A percentile compares a stretch with the other conserved stretches of the same genome.
phyloP scores from a whole-genome alignment of 306 rosid genomes.

The Aeschynomene evenia region DNA sequence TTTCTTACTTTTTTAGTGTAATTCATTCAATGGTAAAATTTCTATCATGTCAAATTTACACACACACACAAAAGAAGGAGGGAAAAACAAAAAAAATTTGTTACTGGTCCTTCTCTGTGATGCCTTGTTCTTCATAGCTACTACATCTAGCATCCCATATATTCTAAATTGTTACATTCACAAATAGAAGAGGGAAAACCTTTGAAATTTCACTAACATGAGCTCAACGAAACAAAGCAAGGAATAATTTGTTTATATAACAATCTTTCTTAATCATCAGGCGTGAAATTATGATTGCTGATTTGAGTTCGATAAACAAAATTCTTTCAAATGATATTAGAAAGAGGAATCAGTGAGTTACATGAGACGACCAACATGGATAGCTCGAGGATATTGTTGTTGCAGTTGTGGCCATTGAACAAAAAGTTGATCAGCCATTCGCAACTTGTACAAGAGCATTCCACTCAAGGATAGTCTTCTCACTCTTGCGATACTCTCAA shows the following conservation, averaged over 20 bases:
- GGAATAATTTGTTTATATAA: neutral
- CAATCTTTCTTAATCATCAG: neutral
- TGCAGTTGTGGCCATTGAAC: constrained; percentile 94
- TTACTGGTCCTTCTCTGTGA: neutral
- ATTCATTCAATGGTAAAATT: too few species aligned
- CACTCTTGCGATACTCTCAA: constrained; percentile 98
- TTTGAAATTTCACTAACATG: neutral
- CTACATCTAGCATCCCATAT: neutral
- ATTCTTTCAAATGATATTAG: neutral
- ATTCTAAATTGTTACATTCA: neutral
- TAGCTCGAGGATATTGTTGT: constrained; percentile 70
- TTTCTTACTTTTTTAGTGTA: too few species aligned
- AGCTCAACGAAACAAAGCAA: neutral
- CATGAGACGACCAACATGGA: constrained; percentile 89
- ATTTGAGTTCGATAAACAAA: neutral
- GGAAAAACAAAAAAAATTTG: too few species aligned
- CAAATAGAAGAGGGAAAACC: neutral
- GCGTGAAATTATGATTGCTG: neutral
- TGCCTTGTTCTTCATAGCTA: neutral
- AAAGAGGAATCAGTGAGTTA: constrained; percentile 34
- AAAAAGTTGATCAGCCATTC: constrained; percentile 79
- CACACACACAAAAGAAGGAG: too few species aligned
- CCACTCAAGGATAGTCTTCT: constrained; percentile 87
- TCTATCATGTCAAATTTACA: too few species aligned
- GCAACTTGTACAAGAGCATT: constrained; percentile 73